These are phyloP conservation scores for Cordyceps pruinosa DNA, from an alignment of 2,329 filamentous ascomycete species.

Conservation along the genomic window DNA sequence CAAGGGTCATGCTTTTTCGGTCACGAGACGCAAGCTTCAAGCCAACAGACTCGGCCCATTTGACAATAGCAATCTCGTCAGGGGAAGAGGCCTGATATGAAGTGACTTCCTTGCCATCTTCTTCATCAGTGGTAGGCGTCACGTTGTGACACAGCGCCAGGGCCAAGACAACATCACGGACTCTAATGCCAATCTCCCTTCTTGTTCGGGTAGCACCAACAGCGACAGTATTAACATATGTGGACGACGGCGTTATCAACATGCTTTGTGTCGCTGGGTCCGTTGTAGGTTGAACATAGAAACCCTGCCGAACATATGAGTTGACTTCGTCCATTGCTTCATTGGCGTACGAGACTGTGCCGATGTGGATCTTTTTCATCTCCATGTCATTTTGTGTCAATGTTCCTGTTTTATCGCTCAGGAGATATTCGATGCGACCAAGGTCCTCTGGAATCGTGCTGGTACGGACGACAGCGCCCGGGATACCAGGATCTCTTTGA, in stretches of 20 bases:
- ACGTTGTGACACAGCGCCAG: conserved; percentile 95
- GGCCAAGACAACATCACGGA: conserved; percentile 87
- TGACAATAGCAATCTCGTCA: conserved; percentile 95
- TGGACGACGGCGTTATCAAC: conserved; percentile 71
- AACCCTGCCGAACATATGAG: conserved; percentile 78
- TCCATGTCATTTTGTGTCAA: conserved; percentile 98
- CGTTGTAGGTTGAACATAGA: conserved; percentile 48
- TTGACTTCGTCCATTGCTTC: conserved; percentile 98
- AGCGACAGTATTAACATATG: conserved; percentile 53
- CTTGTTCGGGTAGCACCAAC: conserved; percentile 70
- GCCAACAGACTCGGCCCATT: conserved; percentile 89
- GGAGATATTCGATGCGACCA: conserved; percentile 88
- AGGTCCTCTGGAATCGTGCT: conserved; percentile 97
- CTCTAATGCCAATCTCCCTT: conserved; percentile 86
- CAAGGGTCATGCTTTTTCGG: conserved; percentile 74
- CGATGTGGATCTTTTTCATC: conserved; percentile 96
- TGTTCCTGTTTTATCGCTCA: conserved; percentile 98
- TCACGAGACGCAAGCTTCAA: conserved; percentile 79
- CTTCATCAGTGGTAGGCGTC: conserved; percentile 73
- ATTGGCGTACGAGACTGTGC: conserved; percentile 95
- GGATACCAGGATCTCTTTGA: conserved; percentile 81
- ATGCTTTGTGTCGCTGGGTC: conserved; percentile 37
- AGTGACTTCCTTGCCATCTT: conserved; percentile 67
- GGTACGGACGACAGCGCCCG: conserved; percentile 86
- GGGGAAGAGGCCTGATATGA: conserved; percentile 96